A percentile compares a stretch with the other conserved stretches of the same genome.
These are phyloP conservation scores for Coniferiporia weirii DNA, from an alignment of 1,284 basidiomycete genomes.

Conservation along the genomic window DNA sequence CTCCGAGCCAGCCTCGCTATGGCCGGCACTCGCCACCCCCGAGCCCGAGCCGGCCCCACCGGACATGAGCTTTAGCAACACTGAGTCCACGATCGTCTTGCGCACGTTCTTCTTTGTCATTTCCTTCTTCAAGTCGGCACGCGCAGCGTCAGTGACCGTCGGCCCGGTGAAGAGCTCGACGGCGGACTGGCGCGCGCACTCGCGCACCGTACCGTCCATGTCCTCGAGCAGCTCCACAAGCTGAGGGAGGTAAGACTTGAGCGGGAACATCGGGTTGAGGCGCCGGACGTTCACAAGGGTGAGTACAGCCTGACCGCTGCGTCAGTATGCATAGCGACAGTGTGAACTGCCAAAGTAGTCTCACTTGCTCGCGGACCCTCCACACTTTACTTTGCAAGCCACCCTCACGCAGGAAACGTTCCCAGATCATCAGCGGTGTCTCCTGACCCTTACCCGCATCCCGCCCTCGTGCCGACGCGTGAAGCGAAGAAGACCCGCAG, in stretches of 20 bases:
- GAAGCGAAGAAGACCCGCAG: slow-evolving; percentile 36
- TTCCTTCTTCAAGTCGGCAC: slow-evolving; percentile 90
- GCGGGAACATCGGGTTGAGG: slow-evolving; percentile 66
- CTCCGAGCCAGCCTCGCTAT: slow-evolving; percentile 53
- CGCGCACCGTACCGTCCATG: slow-evolving; percentile 84
- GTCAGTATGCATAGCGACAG: slow-evolving; percentile 5
- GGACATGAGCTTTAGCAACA: slow-evolving; percentile 56
- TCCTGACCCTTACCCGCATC: slow-evolving; percentile 66
- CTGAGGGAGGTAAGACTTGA: slow-evolving; percentile 75
- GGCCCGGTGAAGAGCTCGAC: slow-evolving; percentile 82
- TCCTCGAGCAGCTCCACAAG: slow-evolving; percentile 89
- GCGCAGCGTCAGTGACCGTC: slow-evolving; percentile 77
- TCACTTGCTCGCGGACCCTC: slow-evolving; percentile 79
- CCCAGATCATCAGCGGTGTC: slow-evolving; percentile 70
- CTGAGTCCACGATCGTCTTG: slow-evolving; percentile 76
- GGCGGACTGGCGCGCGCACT: slow-evolving; percentile 75
- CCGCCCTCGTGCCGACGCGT: slow-evolving; percentile 41
- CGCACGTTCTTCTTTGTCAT: slow-evolving; percentile 80
- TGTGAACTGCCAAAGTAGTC: slow-evolving; percentile 22
- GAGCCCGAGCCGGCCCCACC: slow-evolving; percentile 28
- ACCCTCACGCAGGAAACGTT: slow-evolving; percentile 68
- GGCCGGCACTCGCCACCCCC: slow-evolving; percentile 36
- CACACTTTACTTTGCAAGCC: slow-evolving; percentile 74
- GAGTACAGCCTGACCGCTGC: slow-evolving; percentile 49
- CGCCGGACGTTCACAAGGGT: slow-evolving; percentile 66